Evolutionary conservation across 2,329 filamentous ascomycete species (phyloP).

Genomic region (Phyllosticta ampelicida): DNA sequence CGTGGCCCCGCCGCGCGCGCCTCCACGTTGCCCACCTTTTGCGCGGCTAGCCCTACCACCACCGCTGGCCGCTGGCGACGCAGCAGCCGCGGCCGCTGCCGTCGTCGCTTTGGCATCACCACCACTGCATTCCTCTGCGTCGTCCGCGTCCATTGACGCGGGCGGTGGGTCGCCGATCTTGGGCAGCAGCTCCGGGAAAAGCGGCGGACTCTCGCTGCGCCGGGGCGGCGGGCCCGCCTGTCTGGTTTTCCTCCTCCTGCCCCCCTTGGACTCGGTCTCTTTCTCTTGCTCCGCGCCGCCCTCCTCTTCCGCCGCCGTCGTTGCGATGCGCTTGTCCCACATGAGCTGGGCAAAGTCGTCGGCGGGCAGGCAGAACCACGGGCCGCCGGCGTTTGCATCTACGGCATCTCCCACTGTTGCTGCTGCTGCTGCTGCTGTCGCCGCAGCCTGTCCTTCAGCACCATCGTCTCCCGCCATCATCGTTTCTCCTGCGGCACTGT

Average conservation of each 20-base stretch:
- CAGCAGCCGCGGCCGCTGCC: not conserved
- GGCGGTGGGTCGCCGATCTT: slow-evolving; percentile 4
- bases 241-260: not conserved
- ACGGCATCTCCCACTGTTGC: slow-evolving; percentile 24
- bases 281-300: not conserved
- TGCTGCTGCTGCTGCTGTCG: no score
- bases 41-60: not conserved
- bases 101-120: not conserved
- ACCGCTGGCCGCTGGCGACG: not conserved
- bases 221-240: not conserved
- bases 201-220: slow-evolving; percentile 7
- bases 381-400: slow-evolving; percentile 20
- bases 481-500: slow-evolving; percentile 19
- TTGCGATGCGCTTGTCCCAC: slow-evolving; percentile 27
- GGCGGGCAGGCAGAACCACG: slow-evolving; percentile 34
- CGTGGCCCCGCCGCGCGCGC: slow-evolving; percentile 17
- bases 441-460: slow-evolving; percentile 31
- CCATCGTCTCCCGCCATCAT: slow-evolving; percentile 26
- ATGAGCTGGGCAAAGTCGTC: slow-evolving; percentile 34
- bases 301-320: not conserved
- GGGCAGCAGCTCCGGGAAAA: slow-evolving; percentile 7
- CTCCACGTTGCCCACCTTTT: not conserved
- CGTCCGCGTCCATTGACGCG: not conserved
- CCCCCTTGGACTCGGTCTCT: slow-evolving; percentile 9
- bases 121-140: not conserved